A percentile compares a stretch with the other conserved stretches of the same genome.
Evolutionary conservation across 129 eudicot species (phyloP).

Genomic region (Arctium minus): DNA sequence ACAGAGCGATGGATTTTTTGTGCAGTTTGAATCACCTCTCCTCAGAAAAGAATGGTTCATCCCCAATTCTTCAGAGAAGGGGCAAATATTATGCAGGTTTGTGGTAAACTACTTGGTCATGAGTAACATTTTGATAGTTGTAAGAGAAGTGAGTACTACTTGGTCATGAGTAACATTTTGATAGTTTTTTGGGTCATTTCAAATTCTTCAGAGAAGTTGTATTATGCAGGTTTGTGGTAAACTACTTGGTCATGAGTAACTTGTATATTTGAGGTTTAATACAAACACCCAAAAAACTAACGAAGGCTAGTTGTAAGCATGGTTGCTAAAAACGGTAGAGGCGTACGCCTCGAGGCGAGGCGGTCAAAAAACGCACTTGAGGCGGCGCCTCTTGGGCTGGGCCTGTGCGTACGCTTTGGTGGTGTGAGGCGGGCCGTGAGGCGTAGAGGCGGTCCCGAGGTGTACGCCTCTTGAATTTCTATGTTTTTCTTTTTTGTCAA

Average conservation of each 20-base stretch:
- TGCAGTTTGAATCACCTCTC: slow-evolving; percentile 76
- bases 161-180: not conserved
- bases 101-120: slow-evolving; percentile 21
- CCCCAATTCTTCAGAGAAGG: slow-evolving; percentile 81
- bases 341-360: too few relatives aligned
- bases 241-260: not conserved
- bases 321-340: too few relatives aligned
- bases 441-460: too few relatives aligned
- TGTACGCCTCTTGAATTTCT: too few relatives aligned
- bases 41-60: slow-evolving; percentile 78
- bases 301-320: too few relatives aligned
- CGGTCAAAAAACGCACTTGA: too few relatives aligned
- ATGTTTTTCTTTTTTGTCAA: too few relatives aligned
- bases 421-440: too few relatives aligned
- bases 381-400: too few relatives aligned
- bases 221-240: slow-evolving; percentile 77
- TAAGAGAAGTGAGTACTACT: too few relatives aligned
- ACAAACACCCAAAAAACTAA: not conserved
- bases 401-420: too few relatives aligned
- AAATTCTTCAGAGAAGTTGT: slow-evolving; percentile 71
- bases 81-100: slow-evolving; percentile 86
- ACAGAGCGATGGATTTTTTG: slow-evolving; percentile 84
- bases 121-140: not conserved
- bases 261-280: not conserved
- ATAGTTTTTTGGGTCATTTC: slow-evolving; percentile 62